Evolutionary conservation across 768 basidiomycete genomes (phyloP), one percentile per base, ranked within the genome.

Genomic region (Sporobolomyces pararoseus): DNA sequence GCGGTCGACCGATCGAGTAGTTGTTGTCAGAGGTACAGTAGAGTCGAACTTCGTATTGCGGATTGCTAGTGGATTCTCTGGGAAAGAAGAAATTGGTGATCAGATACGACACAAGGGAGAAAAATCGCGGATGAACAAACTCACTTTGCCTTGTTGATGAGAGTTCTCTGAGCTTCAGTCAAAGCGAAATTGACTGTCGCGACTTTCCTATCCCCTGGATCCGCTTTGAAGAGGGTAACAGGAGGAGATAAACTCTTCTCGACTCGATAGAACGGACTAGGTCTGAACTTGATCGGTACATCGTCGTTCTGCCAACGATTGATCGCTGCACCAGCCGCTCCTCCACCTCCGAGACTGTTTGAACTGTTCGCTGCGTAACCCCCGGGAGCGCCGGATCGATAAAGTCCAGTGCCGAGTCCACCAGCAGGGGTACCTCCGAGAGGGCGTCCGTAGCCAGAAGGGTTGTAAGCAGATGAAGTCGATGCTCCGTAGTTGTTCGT

Each of bases 1-100:
- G 81, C 9, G 80, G 76, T 27, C 82, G 78, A 51, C 81, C 81
- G 83, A 82, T 78, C 87, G 87, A 78, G 87, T 90, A 34, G 85
- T 82, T 37, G 87, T 71, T 67, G 66, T 75, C 91, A 4, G 89
- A 90, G 0, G 92, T 94, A 82, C 91, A 93, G 79, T 89, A 94
- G 12, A 95, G 80, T 42, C 91, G 86, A 47, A 95, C 83, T 79
- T 93, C 90, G 78, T 87, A 88, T 73, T 85, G 87, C 21, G 85
- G 52, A 49, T 71, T 71, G 19, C 23, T 4, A 14, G 53, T 13
- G 1, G 63, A 44, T 54, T 61, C 59, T n/a, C 66, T 72, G 51
- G 9, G 21, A 25, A 25, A 7, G 27, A 16, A 13, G 7, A 42
- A 42, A 42, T 9, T 42, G 39, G 39, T 9, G 39, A n/a, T 42